Evolutionary conservation across 2,329 filamentous ascomycete species (phyloP).

Genomic region (Colletotrichum chlorophyti): DNA sequence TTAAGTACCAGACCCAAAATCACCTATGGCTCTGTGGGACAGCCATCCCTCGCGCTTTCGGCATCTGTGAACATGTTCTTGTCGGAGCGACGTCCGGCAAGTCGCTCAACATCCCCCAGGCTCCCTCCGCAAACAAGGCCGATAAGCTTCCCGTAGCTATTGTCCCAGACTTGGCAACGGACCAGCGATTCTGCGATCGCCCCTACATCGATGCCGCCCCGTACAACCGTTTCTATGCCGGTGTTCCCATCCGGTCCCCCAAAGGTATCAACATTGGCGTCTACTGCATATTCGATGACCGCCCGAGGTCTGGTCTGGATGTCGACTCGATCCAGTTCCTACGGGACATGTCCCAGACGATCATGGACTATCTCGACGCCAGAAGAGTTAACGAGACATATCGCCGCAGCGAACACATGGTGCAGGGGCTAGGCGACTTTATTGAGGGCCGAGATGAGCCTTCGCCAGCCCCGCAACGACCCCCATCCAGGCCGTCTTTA

Average conservation of each 20-base stretch:
- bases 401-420: constrained; percentile 44
- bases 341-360: constrained; percentile 38
- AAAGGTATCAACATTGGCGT: constrained; percentile 51
- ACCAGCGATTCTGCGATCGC: constrained; percentile 39
- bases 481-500: constrained; percentile 2
- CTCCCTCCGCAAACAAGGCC: background rate
- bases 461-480: background rate
- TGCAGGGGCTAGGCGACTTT: constrained; percentile 43
- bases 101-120: background rate
- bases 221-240: constrained; percentile 46
- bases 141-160: constrained; percentile 41
- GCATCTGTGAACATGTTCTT: constrained; percentile 39
- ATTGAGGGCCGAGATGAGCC: constrained; percentile 38
- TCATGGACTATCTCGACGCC: constrained; percentile 47
- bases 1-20: constrained; percentile 5
- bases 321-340: constrained; percentile 36
- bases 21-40: constrained; percentile 36
- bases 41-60: constrained; percentile 37
- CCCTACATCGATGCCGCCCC: constrained; percentile 35
- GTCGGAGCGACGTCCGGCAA: background rate
- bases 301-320: constrained; percentile 36
- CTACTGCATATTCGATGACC: constrained; percentile 41
- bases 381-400: constrained; percentile 39
- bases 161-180: constrained; percentile 40
- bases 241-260: constrained; percentile 47